Evolutionary conservation across 2,329 filamentous ascomycete genomes (phyloP), one percentile per base, ranked within the genome.

Genomic region (Talaromyces albobiverticillius): DNA sequence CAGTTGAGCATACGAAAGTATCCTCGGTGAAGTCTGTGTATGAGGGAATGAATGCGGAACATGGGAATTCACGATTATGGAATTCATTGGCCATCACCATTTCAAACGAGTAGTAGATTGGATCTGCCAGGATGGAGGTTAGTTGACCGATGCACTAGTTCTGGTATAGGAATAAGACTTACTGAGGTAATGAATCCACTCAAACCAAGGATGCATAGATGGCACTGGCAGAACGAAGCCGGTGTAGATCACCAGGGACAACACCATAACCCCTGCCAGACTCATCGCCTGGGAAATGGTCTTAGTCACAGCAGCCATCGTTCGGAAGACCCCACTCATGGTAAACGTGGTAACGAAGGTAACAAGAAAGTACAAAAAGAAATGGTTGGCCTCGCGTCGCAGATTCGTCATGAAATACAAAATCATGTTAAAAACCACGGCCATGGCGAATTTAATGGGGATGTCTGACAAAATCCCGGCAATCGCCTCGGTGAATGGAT

Each of bases 371-470:
- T 90, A 95, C 74, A 90, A 88, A 79, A 96, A 96, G 78, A 94
- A 96, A 0, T 85, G 73, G 2, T 86, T 87, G 0, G 88, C 76
- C 58, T 87, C 84, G 50, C 90, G 81, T 52, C 88, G 82, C 26
- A 96, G 76, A 59, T 91, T 88, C 0, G 89, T 87, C 83, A 96
- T 86, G 72, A 96, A 96, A 75, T 96, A 96, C 2, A 96, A 72
- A 1, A 83, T 79, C 26, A 92, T 50, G 67, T 95, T 95, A 78
- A 95, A 95, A 3, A 82, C 73, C 59, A 95, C 79, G 1, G 83
- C 74, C 62, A 92, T 92, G n/a, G 72, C 34, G 8, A 95, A 71
- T 70, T 94, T 95, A 71, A 90, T 90, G 0, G 92, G 92, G 72
- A 95, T 74, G 62, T 96, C 92, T 58, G 83, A 87, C 26, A 96